Evolutionary conservation across 768 basidiomycete genomes (phyloP).

Genomic region (Pulveroboletus sp.): DNA sequence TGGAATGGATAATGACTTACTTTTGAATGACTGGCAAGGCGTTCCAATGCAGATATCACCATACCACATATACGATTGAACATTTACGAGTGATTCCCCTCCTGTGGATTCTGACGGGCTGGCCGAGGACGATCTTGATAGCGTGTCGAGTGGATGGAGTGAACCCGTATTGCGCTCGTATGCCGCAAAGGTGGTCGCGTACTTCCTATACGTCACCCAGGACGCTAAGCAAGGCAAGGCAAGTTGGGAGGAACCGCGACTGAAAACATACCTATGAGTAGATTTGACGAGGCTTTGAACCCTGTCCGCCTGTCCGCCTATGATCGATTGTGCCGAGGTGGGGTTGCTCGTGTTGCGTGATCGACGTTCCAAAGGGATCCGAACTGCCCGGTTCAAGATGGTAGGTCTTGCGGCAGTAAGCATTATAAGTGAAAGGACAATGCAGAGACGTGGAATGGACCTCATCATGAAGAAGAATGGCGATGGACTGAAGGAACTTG

Average conservation of each 20-base stretch:
- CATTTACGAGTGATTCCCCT: conserved; percentile 27
- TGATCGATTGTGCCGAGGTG: not conserved
- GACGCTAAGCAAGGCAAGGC: not conserved
- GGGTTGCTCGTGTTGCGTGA: not conserved
- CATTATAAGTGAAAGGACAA: not conserved
- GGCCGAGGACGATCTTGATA: not conserved
- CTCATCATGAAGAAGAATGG: conserved; percentile 8
- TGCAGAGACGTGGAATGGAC: not conserved
- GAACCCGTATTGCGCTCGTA: conserved; percentile 43
- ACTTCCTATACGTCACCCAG: conserved; percentile 33
- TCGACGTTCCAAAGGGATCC: conserved; percentile 10
- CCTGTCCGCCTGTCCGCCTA: not conserved
- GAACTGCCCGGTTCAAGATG: not conserved
- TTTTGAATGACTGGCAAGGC: conserved; percentile 38
- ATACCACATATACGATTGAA: conserved; percentile 35
- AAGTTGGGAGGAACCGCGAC: not conserved
- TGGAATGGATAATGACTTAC: conserved; percentile 16
- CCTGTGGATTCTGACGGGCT: conserved; percentile 7
- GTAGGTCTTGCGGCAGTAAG: conserved; percentile 8
- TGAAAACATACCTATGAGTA: conserved; percentile 6
- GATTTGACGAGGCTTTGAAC: not conserved
- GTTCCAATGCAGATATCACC: conserved; percentile 45
- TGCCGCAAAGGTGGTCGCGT: conserved; percentile 37
- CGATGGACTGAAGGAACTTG: not conserved
- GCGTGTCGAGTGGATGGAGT: conserved; percentile 26